Conservation (phyloP, 768 basidiomycete genomes). For the Suillus fuscotomentosus region DNA sequence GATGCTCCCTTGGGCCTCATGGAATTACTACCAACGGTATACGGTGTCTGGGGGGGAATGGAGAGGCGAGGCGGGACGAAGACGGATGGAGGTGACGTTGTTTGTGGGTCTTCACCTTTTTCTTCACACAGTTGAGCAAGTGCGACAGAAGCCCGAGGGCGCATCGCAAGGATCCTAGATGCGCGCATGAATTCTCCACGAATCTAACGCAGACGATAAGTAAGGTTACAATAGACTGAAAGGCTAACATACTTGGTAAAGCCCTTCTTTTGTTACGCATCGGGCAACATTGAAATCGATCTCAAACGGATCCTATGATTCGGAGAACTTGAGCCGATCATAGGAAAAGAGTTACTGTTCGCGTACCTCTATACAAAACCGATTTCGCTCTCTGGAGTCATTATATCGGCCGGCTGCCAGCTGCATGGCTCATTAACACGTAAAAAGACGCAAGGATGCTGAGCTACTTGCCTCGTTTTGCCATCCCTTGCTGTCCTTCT, state of each 20-base stretch:
- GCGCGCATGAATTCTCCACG: slow-evolving; percentile 99
- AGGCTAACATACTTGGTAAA: slow-evolving; percentile 69
- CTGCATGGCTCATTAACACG: slow-evolving; percentile 27
- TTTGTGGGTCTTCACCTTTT: slow-evolving; percentile 52
- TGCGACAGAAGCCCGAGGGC: slow-evolving; percentile 77
- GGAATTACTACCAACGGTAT: slow-evolving; percentile 63
- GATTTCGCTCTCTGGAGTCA: slow-evolving; percentile 83
- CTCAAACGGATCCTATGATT: slow-evolving; percentile 88
- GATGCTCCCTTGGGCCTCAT: slow-evolving; percentile 46
- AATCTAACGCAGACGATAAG: slow-evolving; percentile 53
- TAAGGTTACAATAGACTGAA: slow-evolving; percentile 2
- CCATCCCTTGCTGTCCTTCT: slow-evolving; percentile 95
- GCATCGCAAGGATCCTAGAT: slow-evolving; percentile 74
- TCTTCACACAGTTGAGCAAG: slow-evolving; percentile 92
- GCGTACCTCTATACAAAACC: slow-evolving; percentile 91
- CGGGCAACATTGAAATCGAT: slow-evolving; percentile 94
- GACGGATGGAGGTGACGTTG: slow-evolving; percentile 38
- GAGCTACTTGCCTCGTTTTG: slow-evolving; percentile 74
- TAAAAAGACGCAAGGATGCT: background rate
- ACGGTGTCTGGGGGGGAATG: slow-evolving; percentile 66
- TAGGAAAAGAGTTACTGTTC: background rate
- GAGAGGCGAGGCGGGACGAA: slow-evolving; percentile 47
- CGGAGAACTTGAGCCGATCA: background rate
- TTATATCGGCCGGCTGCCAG: slow-evolving; percentile 56
- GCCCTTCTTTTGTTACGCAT: slow-evolving; percentile 94